A percentile compares a stretch with the other conserved stretches of the same genome.
phyloP scores from a whole-genome alignment of 352 stramenopile genomes.

The Globisporangium recalcitrans region DNA sequence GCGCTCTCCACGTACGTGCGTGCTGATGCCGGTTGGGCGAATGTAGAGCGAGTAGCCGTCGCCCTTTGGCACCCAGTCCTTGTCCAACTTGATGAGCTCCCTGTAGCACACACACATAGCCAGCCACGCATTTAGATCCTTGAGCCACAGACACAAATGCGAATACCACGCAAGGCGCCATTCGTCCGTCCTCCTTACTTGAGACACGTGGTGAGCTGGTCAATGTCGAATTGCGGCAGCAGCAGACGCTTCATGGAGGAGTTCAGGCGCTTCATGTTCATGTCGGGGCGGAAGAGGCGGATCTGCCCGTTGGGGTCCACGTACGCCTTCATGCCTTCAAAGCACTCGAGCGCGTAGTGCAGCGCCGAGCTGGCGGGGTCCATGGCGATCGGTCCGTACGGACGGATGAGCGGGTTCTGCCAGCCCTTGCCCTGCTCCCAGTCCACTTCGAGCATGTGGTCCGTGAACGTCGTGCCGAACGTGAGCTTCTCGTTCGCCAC shows the following conservation, averaged over 20 bases:
- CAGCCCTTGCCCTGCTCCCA: slow-evolving; percentile 85
- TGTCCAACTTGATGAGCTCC: slow-evolving; percentile 76
- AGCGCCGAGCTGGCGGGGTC: slow-evolving; percentile 90
- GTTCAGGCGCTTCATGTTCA: slow-evolving; percentile 96
- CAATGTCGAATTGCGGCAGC: slow-evolving; percentile 87
- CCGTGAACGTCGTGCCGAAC: slow-evolving; percentile 94
- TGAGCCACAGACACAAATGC: neutral
- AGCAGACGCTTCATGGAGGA: slow-evolving; percentile 91
- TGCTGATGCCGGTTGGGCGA: slow-evolving; percentile 92
- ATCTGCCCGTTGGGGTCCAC: slow-evolving; percentile 78
- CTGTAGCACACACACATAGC: slow-evolving; percentile 8
- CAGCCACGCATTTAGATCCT: neutral
- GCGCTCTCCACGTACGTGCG: slow-evolving; percentile 33
- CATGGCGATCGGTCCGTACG: slow-evolving; percentile 89
- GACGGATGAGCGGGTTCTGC: slow-evolving; percentile 86
- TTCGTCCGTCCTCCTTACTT: slow-evolving; percentile 43
- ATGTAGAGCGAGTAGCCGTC: slow-evolving; percentile 97
- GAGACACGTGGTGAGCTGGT: slow-evolving; percentile 91
- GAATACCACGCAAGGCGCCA: slow-evolving; percentile 12
- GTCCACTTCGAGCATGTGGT: slow-evolving; percentile 96
- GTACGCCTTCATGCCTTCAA: slow-evolving; percentile 96
- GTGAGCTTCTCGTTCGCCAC: slow-evolving; percentile 82
- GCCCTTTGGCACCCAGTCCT: slow-evolving; percentile 92
- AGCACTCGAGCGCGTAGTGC: slow-evolving; percentile 95
- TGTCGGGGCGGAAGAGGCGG: slow-evolving; percentile 93